Conservation (phyloP, 768 basidiomycete species). For the Naematelia encephala region DNA sequence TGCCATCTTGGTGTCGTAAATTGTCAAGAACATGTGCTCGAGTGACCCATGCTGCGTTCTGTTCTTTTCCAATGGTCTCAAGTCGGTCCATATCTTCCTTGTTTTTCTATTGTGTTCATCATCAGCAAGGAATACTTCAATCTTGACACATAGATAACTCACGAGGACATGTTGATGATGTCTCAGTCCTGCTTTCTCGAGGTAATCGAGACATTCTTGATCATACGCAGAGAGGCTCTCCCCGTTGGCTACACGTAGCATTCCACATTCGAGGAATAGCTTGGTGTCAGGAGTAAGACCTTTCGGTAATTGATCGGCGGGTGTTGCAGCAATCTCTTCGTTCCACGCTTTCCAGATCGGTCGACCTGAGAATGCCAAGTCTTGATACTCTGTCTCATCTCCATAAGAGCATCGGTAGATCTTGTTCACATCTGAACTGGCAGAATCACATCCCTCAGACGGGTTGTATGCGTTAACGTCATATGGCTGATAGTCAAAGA, state of each 20-base stretch:
- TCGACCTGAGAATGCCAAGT: slow-evolving; percentile 25
- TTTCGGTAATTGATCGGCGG: slow-evolving; percentile 17
- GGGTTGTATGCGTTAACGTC: slow-evolving; percentile 28
- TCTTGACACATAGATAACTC: slow-evolving; percentile 1
- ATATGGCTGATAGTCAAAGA: slow-evolving; percentile 26
- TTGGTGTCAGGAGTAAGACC: slow-evolving; percentile 20
- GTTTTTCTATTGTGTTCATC: slow-evolving; percentile 1
- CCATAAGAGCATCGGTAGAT: slow-evolving; percentile 31
- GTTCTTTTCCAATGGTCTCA: not conserved
- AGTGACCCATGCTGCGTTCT: slow-evolving; percentile 4
- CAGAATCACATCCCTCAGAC: slow-evolving; percentile 26
- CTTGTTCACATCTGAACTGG: slow-evolving; percentile 31
- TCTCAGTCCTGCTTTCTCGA: slow-evolving; percentile 27
- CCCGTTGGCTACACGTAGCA: slow-evolving; percentile 18
- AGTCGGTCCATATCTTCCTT: slow-evolving; percentile 5
- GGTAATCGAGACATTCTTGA: slow-evolving; percentile 14
- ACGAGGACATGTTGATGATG: slow-evolving; percentile 23
- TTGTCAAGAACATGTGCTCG: slow-evolving; percentile 4
- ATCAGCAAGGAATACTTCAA: not conserved
- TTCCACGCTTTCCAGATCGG: slow-evolving; percentile 32
- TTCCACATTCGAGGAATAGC: slow-evolving; percentile 21
- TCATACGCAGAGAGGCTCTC: slow-evolving; percentile 23
- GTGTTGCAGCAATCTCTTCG: slow-evolving; percentile 14
- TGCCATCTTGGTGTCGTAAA: slow-evolving; percentile 6
- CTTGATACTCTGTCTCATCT: slow-evolving; percentile 26